phyloP scores from a whole-genome alignment of 1,284 basidiomycete species.

The Lentinula novae-zelandiae region DNA sequence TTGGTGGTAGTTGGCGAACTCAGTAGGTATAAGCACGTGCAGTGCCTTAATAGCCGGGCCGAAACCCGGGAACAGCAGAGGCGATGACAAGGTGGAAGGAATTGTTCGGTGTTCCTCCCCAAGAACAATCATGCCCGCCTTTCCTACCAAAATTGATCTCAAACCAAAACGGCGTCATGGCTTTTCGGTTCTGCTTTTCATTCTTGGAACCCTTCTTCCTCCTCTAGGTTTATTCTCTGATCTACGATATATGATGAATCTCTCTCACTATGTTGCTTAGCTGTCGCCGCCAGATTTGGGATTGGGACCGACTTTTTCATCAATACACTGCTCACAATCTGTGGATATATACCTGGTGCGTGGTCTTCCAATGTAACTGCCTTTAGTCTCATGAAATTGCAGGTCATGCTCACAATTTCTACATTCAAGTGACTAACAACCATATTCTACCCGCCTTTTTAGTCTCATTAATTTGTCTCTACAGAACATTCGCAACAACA shows the following conservation, averaged over 20 bases:
- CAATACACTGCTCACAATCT: constrained; percentile 86
- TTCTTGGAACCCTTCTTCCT: constrained; percentile 81
- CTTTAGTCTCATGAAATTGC: constrained; percentile 15
- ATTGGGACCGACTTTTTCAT: constrained; percentile 91
- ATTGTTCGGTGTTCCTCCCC: constrained; percentile 1
- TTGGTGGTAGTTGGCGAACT: not conserved
- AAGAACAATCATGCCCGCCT: constrained; percentile 28
- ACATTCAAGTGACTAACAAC: constrained; percentile 64
- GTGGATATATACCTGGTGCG: constrained; percentile 86
- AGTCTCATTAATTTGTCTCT: constrained; percentile 2
- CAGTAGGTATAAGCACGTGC: not conserved
- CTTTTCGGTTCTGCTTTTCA: constrained; percentile 78
- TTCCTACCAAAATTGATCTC: constrained; percentile 13
- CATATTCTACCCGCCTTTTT: not conserved
- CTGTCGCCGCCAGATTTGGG: constrained; percentile 93
- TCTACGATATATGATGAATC: too few relatives aligned
- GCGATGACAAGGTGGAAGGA: not conserved
- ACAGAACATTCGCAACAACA: constrained; percentile 94
- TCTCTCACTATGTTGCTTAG: constrained; percentile 36
- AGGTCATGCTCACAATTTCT: constrained; percentile 90
- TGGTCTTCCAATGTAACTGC: not conserved
- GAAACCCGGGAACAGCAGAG: not conserved
- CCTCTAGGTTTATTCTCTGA: constrained; percentile 65
- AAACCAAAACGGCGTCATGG: constrained; percentile 78
- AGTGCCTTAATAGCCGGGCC: not conserved